Base-by-base conservation (phyloP, 2,329 filamentous ascomycete genomes). In the Curvularia hawaiiensis region DNA sequence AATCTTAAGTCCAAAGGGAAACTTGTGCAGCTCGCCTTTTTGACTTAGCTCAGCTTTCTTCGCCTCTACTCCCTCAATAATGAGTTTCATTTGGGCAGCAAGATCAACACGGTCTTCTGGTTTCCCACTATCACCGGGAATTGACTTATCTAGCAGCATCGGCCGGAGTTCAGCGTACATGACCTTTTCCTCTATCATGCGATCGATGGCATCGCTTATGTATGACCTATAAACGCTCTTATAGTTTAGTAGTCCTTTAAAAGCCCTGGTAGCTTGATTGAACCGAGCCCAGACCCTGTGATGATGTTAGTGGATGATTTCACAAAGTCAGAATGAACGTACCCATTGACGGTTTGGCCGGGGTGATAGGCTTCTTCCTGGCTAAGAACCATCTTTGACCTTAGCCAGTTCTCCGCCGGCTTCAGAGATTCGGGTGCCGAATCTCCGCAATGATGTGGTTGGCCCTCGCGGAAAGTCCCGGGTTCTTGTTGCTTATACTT, bases 181-280 rank as follows among this genome's bases (percentile, higher is more conserved):
- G 62, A 91, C 87, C 43, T 85, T 85, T 67, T 90, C 87, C 6
- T 78, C 67, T 22, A 86, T 82, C 71, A 90, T 87, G 58, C 86
- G 83, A 56, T 86, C 77, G 11, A 90, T 83, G 20, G 85, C 85
- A 3, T 77, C 71, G 10, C 79, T 76, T 2, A 87, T 88, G 64
- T 91, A 91, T 70, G 76, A 78, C 46, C 79, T 78, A 67, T 87
- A 90, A 3, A 87, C 86, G 3, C 78, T 80, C 68, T 86, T 82
- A 64, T 90, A 90, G 69, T 88, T 88, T 66, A 90, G 83, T 0
- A 91, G 78, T 0, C 88, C 88, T 68, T 91, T 90, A 82, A 90
- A 90, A 78, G 88, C 88, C 49, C 87, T 82, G 3, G 88, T 91
- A 4, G 87, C 82, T 48, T 83, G 82, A 62, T 90, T 90, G 73